phyloP scores from a whole-genome alignment of 225 moss, liverwort and hornwort genomes.

The Lunularia cruciata region DNA sequence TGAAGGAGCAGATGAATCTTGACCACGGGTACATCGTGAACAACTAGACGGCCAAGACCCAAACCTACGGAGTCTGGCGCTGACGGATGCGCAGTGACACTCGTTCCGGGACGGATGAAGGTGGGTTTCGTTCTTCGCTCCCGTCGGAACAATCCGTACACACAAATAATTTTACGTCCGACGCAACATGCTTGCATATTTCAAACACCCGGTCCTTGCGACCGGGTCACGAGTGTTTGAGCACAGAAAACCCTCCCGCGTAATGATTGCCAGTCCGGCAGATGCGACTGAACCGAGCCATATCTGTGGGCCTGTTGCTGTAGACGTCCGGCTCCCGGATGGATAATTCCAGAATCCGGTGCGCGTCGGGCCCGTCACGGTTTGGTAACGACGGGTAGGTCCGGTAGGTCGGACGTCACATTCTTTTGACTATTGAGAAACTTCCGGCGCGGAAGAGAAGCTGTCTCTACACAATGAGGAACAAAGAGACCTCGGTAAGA shows the following conservation, averaged over 20 bases:
- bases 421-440: slow-evolving; percentile 12
- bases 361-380: too few species aligned
- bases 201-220: background rate
- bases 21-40: background rate
- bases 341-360: background rate
- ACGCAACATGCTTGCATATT: background rate
- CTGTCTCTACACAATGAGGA: background rate
- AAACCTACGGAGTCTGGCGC: background rate
- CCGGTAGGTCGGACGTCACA: slow-evolving; percentile 3
- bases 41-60: background rate
- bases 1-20: background rate
- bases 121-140: background rate
- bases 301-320: background rate
- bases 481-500: too few species aligned
- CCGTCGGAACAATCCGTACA: background rate
- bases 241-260: background rate
- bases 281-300: background rate
- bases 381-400: background rate
- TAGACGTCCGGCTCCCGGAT: background rate
- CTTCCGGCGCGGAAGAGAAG: background rate
- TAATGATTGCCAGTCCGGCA: background rate
- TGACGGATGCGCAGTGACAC: background rate
- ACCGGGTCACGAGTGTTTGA: background rate
- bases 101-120: background rate
- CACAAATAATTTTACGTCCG: background rate